Evolutionary conservation across 1,139 yeast species (phyloP).

Genomic region (Taphrina sp.): DNA sequence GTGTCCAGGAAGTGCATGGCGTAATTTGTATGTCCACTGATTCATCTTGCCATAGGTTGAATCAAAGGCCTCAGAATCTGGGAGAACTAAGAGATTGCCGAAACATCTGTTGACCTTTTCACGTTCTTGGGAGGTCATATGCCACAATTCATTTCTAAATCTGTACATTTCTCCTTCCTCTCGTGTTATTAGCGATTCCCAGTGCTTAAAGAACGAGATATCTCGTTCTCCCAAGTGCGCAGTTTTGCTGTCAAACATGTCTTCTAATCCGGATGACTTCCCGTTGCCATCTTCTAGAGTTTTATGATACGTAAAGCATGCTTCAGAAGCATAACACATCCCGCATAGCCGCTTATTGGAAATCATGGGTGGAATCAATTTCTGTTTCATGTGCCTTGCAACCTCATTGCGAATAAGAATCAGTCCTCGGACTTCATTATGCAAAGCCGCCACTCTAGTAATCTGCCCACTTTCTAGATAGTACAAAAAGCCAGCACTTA

Average conservation of each 20-base stretch:
- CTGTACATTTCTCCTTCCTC: slow-evolving; percentile 65
- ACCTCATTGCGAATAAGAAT: slow-evolving; percentile 70
- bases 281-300: slow-evolving; percentile 56
- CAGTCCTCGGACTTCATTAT: slow-evolving; percentile 60
- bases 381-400: slow-evolving; percentile 56
- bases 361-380: slow-evolving; percentile 59
- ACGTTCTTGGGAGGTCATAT: slow-evolving; percentile 58
- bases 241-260: slow-evolving; percentile 52
- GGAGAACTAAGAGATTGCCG: slow-evolving; percentile 23
- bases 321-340: slow-evolving; percentile 58
- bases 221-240: slow-evolving; percentile 53
- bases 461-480: slow-evolving; percentile 66
- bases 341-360: slow-evolving; percentile 61
- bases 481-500: slow-evolving; percentile 65
- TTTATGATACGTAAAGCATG: slow-evolving; percentile 66
- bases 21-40: slow-evolving; percentile 32
- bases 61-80: slow-evolving; percentile 13
- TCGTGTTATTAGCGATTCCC: slow-evolving; percentile 70
- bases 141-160: slow-evolving; percentile 66
- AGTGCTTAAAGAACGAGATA: slow-evolving; percentile 59
- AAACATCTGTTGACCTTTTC: slow-evolving; percentile 57
- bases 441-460: slow-evolving; percentile 46
- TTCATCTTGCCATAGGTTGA: slow-evolving; percentile 26
- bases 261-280: slow-evolving; percentile 46
- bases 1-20: neutral